A percentile compares a stretch with the other conserved stretches of the same genome.
phyloP scores from a whole-genome alignment of 2,329 filamentous ascomycete genomes.

The Xylaria sp. region DNA sequence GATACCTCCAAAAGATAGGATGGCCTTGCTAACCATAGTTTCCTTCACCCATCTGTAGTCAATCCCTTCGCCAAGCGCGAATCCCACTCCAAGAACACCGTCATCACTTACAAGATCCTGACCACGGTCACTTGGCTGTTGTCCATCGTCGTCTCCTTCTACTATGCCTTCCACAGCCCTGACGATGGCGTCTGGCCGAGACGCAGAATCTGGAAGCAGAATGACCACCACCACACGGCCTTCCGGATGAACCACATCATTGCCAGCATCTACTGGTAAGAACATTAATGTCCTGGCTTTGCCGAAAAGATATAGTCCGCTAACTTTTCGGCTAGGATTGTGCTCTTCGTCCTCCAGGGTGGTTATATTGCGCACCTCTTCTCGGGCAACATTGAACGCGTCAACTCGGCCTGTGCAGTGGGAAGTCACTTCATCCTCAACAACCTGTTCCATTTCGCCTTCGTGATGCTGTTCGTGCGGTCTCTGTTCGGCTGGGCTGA shows the following conservation, averaged over 20 bases:
- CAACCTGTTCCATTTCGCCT: slow-evolving; percentile 85
- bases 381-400: slow-evolving; percentile 69
- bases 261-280: slow-evolving; percentile 79
- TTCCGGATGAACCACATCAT: slow-evolving; percentile 78
- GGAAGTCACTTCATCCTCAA: slow-evolving; percentile 86
- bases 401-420: slow-evolving; percentile 78
- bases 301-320: slow-evolving; percentile 1
- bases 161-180: slow-evolving; percentile 76
- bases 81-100: slow-evolving; percentile 67
- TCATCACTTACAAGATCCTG: slow-evolving; percentile 80
- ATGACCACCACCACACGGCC: slow-evolving; percentile 72
- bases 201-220: slow-evolving; percentile 80
- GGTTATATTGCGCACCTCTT: slow-evolving; percentile 83
- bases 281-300: slow-evolving; percentile 18
- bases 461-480: slow-evolving; percentile 84
- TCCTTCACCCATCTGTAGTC: slow-evolving; percentile 55
- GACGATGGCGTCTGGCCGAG: slow-evolving; percentile 68
- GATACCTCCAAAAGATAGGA: background rate
- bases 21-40: slow-evolving; percentile 22
- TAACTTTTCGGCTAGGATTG: slow-evolving; percentile 62
- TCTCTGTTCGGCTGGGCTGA: slow-evolving; percentile 80
- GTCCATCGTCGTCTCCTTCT: slow-evolving; percentile 76
- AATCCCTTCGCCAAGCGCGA: slow-evolving; percentile 83
- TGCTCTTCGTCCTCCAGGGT: slow-evolving; percentile 79
- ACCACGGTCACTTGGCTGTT: slow-evolving; percentile 80